Evolutionary conservation across 2,329 filamentous ascomycete genomes (phyloP).

Genomic region (Paraphoma sp.): DNA sequence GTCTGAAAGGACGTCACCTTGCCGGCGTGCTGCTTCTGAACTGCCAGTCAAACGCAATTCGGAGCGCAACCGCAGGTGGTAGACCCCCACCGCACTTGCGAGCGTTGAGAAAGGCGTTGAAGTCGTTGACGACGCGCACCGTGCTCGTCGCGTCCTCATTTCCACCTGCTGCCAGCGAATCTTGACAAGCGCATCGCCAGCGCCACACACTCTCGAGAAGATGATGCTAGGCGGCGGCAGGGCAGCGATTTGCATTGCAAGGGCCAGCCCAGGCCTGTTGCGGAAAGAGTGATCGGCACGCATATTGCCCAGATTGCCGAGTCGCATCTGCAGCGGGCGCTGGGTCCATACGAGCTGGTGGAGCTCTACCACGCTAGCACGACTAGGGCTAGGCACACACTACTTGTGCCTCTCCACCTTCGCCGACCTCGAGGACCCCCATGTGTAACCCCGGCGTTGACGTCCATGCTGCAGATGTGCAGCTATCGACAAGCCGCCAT

Average conservation of each 20-base stretch:
- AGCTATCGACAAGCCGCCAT: slow-evolving; percentile 11
- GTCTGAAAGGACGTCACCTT: slow-evolving; percentile 34
- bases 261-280: slow-evolving; percentile 12
- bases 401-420: slow-evolving; percentile 6
- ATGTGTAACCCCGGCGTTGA: slow-evolving; percentile 21
- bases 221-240: background rate
- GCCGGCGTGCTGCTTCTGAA: slow-evolving; percentile 3
- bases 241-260: slow-evolving; percentile 17
- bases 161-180: background rate
- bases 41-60: slow-evolving; percentile 2
- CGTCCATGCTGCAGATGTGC: slow-evolving; percentile 14
- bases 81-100: background rate
- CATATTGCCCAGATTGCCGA: slow-evolving; percentile 30
- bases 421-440: slow-evolving; percentile 27
- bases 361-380: background rate
- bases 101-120: background rate
- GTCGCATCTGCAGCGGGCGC: slow-evolving; percentile 10
- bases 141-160: background rate
- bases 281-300: slow-evolving; percentile 24
- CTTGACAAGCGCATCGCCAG: background rate
- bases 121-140: background rate
- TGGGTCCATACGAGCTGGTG: slow-evolving; percentile 5
- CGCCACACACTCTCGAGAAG: slow-evolving; percentile 6
- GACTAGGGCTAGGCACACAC: background rate
- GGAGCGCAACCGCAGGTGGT: background rate